A percentile compares a stretch with the other conserved stretches of the same genome.
Conservation (phyloP, 495 filamentous ascomycete genomes). For the Podospora pseudocomata region DNA sequence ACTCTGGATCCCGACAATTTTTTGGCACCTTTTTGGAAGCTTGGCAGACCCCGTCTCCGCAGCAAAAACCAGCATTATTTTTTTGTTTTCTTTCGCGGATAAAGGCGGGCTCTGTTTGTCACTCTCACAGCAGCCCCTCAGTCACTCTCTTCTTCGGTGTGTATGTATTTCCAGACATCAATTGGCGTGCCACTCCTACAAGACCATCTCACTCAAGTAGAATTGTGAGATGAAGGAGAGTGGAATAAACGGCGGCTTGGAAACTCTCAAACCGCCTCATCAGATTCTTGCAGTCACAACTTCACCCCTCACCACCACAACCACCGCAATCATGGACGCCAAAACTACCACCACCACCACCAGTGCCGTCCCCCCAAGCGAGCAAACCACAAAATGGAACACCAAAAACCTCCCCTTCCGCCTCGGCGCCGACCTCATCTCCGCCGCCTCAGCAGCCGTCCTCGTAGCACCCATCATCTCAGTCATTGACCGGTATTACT, state of each 20-base stretch:
- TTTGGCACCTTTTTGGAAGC: neutral
- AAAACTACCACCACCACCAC: neutral
- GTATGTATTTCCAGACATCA: neutral
- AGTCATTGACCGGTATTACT: conserved; percentile 77
- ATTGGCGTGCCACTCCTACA: neutral
- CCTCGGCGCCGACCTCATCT: conserved; percentile 66
- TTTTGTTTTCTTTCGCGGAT: neutral
- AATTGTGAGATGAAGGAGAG: conserved; percentile 14
- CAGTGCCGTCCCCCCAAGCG: neutral
- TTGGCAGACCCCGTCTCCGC: neutral
- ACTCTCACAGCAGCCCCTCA: conserved; percentile 3
- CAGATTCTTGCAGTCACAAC: neutral
- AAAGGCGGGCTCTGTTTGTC: neutral
- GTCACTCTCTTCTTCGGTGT: neutral
- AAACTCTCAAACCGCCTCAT: conserved; percentile 1
- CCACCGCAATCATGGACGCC: neutral
- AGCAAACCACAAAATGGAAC: conserved; percentile 57
- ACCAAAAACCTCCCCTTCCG: conserved; percentile 66
- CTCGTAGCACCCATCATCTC: conserved; percentile 84
- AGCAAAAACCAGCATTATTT: neutral
- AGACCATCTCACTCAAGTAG: neutral
- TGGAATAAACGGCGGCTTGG: conserved; percentile 8
- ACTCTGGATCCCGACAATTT: neutral
- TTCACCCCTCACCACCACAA: neutral
- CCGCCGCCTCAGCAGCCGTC: conserved; percentile 73